Evolutionary conservation across 495 filamentous ascomycete genomes (phyloP).

Genomic region (Aspergillus mulundensis): DNA sequence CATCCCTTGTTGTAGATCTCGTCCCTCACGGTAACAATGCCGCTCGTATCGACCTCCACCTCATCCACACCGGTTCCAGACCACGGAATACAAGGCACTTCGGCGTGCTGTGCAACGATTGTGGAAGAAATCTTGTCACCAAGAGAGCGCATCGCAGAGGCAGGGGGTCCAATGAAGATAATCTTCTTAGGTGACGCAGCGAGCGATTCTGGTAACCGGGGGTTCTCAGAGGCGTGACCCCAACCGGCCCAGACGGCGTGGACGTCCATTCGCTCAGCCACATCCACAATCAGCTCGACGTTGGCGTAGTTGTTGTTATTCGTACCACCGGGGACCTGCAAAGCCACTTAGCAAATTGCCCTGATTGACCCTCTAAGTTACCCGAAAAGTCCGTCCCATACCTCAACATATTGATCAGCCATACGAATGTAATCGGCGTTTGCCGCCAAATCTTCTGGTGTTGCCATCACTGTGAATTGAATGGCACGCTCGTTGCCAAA

Average conservation of each 20-base stretch:
- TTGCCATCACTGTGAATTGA: constrained; percentile 99
- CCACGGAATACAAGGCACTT: constrained; percentile 98
- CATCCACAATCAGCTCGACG: constrained; percentile 97
- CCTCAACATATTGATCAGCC: constrained; percentile 99
- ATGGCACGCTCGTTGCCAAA: constrained; percentile 98
- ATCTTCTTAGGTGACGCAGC: constrained; percentile 97
- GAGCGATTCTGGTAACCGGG: constrained; percentile 89
- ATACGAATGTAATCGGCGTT: constrained; percentile 99
- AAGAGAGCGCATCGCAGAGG: constrained; percentile 96
- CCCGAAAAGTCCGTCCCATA: constrained; percentile 28
- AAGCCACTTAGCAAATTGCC: neutral
- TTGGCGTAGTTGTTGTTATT: constrained; percentile 99
- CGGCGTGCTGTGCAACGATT: constrained; percentile 96
- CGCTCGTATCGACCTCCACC: constrained; percentile 71
- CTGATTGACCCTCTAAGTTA: neutral
- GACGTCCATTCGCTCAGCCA: constrained; percentile 97
- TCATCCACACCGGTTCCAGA: constrained; percentile 86
- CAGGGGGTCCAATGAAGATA: constrained; percentile 96
- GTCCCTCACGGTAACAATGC: constrained; percentile 88
- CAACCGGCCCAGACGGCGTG: constrained; percentile 99
- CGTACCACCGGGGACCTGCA: constrained; percentile 83
- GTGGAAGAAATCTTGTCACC: constrained; percentile 99
- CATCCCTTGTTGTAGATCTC: constrained; percentile 88
- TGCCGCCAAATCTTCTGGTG: constrained; percentile 94
- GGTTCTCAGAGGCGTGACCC: constrained; percentile 99